Conservation (phyloP, 1,139 yeast species). For the Kazachstania sp. region DNA sequence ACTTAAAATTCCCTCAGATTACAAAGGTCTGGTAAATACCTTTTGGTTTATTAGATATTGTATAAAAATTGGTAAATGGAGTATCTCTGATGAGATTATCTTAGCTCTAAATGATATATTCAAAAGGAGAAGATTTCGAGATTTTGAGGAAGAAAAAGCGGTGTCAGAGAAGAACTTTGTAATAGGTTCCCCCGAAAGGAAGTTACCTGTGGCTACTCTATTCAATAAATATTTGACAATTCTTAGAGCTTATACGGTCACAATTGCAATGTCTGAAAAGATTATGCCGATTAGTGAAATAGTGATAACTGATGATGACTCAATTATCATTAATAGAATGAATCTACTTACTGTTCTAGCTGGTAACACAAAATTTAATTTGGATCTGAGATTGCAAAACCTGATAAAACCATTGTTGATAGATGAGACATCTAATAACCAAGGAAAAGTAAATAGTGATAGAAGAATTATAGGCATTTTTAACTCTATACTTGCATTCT, state of each 20-base stretch:
- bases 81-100: constrained; percentile 14
- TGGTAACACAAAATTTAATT: constrained; percentile 14
- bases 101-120: constrained; percentile 19
- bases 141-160: constrained; percentile 21
- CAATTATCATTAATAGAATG: constrained; percentile 23
- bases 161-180: constrained; percentile 8
- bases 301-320: constrained; percentile 10
- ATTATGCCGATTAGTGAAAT: constrained; percentile 28
- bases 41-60: constrained; percentile 18
- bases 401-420: constrained; percentile 14
- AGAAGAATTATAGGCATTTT: not conserved
- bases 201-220: constrained; percentile 9
- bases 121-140: constrained; percentile 22
- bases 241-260: constrained; percentile 10
- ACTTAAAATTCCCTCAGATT: constrained; percentile 12
- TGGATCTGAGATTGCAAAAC: constrained; percentile 16
- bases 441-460: not conserved
- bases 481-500: constrained; percentile 2
- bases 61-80: constrained; percentile 16
- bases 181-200: constrained; percentile 4
- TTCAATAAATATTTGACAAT: constrained; percentile 23
- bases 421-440: constrained; percentile 6
- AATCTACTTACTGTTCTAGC: constrained; percentile 23
- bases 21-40: constrained; percentile 8
- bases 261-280: constrained; percentile 18